Base-by-base conservation (phyloP, 129 eudicot genomes). In the Chrysanthemum lavandulifolium region DNA sequence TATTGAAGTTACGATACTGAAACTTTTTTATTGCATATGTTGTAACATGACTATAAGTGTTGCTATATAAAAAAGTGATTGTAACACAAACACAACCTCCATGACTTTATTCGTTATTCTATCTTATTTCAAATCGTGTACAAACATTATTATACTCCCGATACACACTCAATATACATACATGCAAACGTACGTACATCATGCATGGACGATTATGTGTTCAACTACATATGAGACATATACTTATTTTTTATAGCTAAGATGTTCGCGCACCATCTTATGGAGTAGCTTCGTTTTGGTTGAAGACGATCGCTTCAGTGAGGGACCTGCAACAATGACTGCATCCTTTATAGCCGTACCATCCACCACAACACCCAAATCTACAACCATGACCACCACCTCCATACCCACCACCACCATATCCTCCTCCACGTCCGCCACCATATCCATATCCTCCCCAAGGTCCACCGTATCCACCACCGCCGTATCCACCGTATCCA, bases 361-460 rank as follows among this genome's bases (percentile, higher is more conserved):
- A 55, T 47, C 73, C 13, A 47, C 83, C 79, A 18, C 84, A 80
- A 29, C 84, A 74, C 51, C 83, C 83, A 13, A 33, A 79, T 61
- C 79, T 68, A 74, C 85, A 81, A 76, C 85, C 81, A 19, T 80
- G 64, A 40, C 78, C 73, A 10, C 69, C 56, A 13, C 82, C 63
- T 4, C 82, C 73, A 14, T 68, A n/a, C 2, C 81, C 76, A 0
- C 78, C 62, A 8, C 82, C 77, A 0, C 82, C 76, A 16, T 23
- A 10, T 2, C 80, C 68, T 2, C 68, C 61, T 3, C 80, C 33
- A 27, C 69, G 25, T 0, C 25, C 25, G 25, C 25, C 25, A 23
- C 74, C 0, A 29, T 29, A 29, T 29, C 31, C 31, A 29, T 29
- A 29, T 29, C 4, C 31, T 29, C 31, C 31, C 3, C 31, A 3